Evolutionary conservation across 192 early-diverging fungal species (phyloP).

Genomic region (Paraglomus occultum): DNA sequence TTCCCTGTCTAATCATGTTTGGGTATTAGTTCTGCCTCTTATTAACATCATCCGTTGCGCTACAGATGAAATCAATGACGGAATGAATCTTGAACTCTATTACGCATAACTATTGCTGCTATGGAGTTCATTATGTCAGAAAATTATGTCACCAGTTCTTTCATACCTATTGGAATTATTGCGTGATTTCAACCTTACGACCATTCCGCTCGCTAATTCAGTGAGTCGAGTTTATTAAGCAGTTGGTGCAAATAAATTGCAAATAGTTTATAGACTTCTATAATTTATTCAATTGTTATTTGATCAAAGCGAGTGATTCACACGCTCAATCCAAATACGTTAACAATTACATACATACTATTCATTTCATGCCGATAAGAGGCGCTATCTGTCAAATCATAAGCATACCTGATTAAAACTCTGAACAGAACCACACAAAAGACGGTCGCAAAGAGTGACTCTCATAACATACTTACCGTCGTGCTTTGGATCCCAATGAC

Average conservation of each 20-base stretch:
- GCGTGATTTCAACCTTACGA: no score
- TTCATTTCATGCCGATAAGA: constrained; percentile 78
- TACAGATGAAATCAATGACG: constrained; percentile 81
- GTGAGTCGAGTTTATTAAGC: no score
- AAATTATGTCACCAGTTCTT: no score
- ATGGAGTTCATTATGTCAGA: no score
- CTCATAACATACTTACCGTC: constrained; percentile 53
- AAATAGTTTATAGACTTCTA: no score
- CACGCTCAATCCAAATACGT: constrained; percentile 67
- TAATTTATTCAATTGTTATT: no score
- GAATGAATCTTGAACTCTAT: constrained; percentile 85
- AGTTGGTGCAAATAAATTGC: no score
- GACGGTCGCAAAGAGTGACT: no score
- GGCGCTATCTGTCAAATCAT: constrained; percentile 51
- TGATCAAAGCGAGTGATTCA: neutral
- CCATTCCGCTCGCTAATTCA: no score
- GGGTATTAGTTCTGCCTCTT: neutral
- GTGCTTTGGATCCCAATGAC: constrained; percentile 71
- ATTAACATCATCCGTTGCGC: constrained; percentile 4
- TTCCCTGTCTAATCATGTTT: constrained; percentile 27
- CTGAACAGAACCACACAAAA: neutral
- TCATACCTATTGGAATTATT: no score
- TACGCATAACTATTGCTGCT: constrained; percentile 51
- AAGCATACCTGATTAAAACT: constrained; percentile 12
- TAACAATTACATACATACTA: constrained; percentile 76